Percentiles rank a stretch among this genome's conserved stretches.
These are phyloP conservation scores for Hypoxylon sp. DNA, from an alignment of 2,329 filamentous ascomycete species.

Conservation along the genomic window DNA sequence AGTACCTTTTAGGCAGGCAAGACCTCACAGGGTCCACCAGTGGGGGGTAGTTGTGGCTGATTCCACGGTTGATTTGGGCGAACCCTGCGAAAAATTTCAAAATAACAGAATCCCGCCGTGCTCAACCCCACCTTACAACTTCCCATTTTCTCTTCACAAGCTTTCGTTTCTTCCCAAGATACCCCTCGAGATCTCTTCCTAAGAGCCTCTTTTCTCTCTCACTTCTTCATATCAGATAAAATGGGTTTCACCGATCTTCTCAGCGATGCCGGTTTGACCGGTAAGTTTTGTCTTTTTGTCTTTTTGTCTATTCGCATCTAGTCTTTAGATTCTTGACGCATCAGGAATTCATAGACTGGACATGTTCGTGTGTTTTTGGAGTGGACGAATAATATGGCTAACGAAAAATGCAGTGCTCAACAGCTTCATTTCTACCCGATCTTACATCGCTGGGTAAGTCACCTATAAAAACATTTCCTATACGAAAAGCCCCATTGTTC, in stretches of 20 bases:
- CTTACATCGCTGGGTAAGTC: constrained; percentile 77
- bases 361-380: constrained; percentile 1
- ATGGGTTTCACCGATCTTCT: constrained; percentile 71
- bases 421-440: constrained; percentile 70
- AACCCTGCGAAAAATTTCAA: constrained; percentile 41
- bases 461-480: constrained; percentile 25
- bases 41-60: constrained; percentile 31
- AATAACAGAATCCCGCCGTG: constrained; percentile 41
- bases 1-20: constrained; percentile 10
- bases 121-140: constrained; percentile 43
- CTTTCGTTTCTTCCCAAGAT: constrained; percentile 45
- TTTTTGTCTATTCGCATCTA: too few species aligned
- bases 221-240: constrained; percentile 43
- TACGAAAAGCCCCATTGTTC: constrained; percentile 18
- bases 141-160: constrained; percentile 34
- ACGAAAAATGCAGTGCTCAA: constrained; percentile 56
- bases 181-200: constrained; percentile 35
- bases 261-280: constrained; percentile 62
- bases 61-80: constrained; percentile 23
- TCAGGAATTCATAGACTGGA: constrained; percentile 12
- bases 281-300: constrained; percentile 53
- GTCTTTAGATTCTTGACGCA: constrained; percentile 15
- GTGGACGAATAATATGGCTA: constrained; percentile 8
- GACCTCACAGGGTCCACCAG: neutral
- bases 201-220: constrained; percentile 31